Conservation (phyloP, 164 flowering plant genomes). For the Chimonanthus praecox region DNA sequence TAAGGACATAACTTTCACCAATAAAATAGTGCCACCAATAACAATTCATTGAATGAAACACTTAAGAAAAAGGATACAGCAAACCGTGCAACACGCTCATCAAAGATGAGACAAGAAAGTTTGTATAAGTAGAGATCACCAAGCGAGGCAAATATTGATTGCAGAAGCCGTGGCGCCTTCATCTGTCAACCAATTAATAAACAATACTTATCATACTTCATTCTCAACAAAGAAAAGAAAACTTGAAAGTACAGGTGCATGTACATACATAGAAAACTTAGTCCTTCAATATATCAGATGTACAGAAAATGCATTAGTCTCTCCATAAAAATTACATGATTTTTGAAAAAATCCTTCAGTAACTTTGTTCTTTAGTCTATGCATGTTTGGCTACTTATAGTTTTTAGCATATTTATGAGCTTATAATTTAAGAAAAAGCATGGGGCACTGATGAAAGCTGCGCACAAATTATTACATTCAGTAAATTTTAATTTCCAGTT, state of each 20-base stretch:
- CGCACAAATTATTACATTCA: too few relatives aligned
- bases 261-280: too few relatives aligned
- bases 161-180: slow-evolving; percentile 75
- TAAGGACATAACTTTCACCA: slow-evolving; percentile 14
- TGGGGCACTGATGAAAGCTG: too few relatives aligned
- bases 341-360: too few relatives aligned
- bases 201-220: neutral
- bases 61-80: slow-evolving; percentile 68
- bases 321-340: too few relatives aligned
- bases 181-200: slow-evolving; percentile 31
- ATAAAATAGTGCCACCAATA: neutral
- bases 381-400: too few relatives aligned
- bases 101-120: slow-evolving; percentile 52
- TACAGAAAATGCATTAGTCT: too few relatives aligned
- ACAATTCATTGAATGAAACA: neutral
- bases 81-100: slow-evolving; percentile 61
- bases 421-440: too few relatives aligned
- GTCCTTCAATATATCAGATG: too few relatives aligned
- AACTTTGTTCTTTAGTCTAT: too few relatives aligned
- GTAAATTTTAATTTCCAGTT: too few relatives aligned
- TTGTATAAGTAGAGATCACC: slow-evolving; percentile 86
- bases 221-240: neutral
- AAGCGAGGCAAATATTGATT: slow-evolving; percentile 73
- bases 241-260: neutral
- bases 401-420: too few relatives aligned